phyloP scores from a whole-genome alignment of 176 grass and related monocot genomes.

The Saccharum spontaneum region DNA sequence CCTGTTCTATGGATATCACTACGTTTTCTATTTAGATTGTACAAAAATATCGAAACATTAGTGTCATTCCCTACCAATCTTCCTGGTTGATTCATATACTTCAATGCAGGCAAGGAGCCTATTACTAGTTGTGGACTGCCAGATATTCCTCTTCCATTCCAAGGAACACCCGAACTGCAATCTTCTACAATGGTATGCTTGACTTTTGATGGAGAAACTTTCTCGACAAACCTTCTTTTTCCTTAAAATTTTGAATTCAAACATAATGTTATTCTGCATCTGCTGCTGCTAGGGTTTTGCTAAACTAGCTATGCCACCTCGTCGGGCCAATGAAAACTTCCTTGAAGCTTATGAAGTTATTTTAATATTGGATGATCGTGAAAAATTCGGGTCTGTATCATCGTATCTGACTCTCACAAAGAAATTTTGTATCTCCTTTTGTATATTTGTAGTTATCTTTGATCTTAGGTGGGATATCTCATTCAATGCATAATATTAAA shows the following conservation, averaged over 20 bases:
- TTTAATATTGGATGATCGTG: slow-evolving; percentile 86
- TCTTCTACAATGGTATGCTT: slow-evolving; percentile 56
- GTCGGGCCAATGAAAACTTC: slow-evolving; percentile 60
- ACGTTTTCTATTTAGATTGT: slow-evolving; percentile 31
- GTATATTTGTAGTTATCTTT: slow-evolving; percentile 19
- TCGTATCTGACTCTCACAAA: slow-evolving; percentile 31
- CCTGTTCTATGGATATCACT: slow-evolving; percentile 35
- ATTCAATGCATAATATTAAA: slow-evolving; percentile 5
- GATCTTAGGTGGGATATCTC: slow-evolving; percentile 11
- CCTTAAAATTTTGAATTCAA: neutral
- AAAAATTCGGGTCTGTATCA: slow-evolving; percentile 80
- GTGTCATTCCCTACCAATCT: neutral
- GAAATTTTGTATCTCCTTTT: slow-evolving; percentile 30
- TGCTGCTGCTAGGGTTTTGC: slow-evolving; percentile 45
- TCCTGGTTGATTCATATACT: slow-evolving; percentile 27
- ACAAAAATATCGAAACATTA: neutral
- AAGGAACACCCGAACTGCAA: slow-evolving; percentile 30
- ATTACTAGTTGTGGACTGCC: neutral
- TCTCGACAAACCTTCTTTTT: neutral
- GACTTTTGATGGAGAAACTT: neutral
- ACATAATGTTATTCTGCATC: slow-evolving; percentile 5
- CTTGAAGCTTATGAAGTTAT: slow-evolving; percentile 77
- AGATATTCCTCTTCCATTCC: slow-evolving; percentile 26
- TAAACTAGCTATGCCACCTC: slow-evolving; percentile 79
- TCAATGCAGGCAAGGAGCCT: slow-evolving; percentile 33